phyloP scores from a whole-genome alignment of 2,329 filamentous ascomycete genomes.

The Ophiobolus disseminans region DNA sequence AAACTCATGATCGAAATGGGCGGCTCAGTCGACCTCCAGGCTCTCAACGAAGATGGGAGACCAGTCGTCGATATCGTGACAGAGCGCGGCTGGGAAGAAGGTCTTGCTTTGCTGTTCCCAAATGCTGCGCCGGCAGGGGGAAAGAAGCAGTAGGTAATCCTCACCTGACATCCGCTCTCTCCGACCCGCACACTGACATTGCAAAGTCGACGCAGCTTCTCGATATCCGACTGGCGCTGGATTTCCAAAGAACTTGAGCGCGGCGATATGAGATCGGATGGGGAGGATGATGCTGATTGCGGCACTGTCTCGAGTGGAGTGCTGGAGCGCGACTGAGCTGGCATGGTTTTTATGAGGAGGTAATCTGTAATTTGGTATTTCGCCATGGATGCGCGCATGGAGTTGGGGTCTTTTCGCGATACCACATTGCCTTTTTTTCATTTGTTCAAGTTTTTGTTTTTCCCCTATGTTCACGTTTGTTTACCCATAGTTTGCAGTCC shows the following conservation, averaged over 20 bases:
- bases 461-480: too few species aligned
- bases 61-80: constrained; percentile 45
- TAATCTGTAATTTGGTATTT: too few species aligned
- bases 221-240: constrained; percentile 28
- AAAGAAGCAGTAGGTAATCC: constrained; percentile 38
- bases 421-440: too few species aligned
- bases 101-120: constrained; percentile 42
- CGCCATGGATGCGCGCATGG: too few species aligned
- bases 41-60: constrained; percentile 36
- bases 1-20: constrained; percentile 45
- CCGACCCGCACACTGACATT: background rate
- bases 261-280: constrained; percentile 3
- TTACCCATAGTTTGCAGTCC: too few species aligned
- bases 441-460: too few species aligned
- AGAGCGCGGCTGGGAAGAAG: constrained; percentile 47
- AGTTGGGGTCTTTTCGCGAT: too few species aligned
- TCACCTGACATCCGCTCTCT: background rate
- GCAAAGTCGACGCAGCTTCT: constrained; percentile 19
- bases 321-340: background rate
- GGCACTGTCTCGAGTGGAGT: constrained; percentile 17
- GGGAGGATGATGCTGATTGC: constrained; percentile 13
- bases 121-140: constrained; percentile 21
- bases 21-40: constrained; percentile 40
- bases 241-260: constrained; percentile 18
- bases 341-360: too few species aligned